phyloP scores from a whole-genome alignment of 2,329 filamentous ascomycete genomes.

The Xylariaceae sp. region DNA sequence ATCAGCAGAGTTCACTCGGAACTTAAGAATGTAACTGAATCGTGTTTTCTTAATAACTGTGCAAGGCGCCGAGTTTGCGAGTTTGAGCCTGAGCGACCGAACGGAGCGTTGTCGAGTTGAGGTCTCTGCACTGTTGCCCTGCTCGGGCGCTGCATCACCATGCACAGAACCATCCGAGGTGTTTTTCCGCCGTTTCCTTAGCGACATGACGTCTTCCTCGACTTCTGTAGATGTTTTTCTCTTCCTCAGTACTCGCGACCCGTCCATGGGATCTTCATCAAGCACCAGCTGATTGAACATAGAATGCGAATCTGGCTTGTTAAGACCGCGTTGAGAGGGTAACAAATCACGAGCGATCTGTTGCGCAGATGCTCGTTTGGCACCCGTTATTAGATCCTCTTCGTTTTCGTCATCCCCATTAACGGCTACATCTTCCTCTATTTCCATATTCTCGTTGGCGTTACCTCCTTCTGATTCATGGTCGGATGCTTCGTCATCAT shows the following conservation, averaged over 20 bases:
- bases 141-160: conserved; percentile 32
- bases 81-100: conserved; percentile 56
- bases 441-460: conserved; percentile 23
- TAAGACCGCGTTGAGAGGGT: conserved; percentile 59
- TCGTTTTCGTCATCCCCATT: conserved; percentile 22
- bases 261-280: conserved; percentile 68
- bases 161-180: conserved; percentile 39
- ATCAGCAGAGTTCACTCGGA: conserved; percentile 52
- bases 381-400: conserved; percentile 34
- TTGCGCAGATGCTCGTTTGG: conserved; percentile 54
- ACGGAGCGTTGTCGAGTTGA: conserved; percentile 40
- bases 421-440: conserved; percentile 28
- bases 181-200: conserved; percentile 51
- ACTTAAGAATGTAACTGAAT: conserved; percentile 49
- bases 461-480: conserved; percentile 28
- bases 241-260: conserved; percentile 73
- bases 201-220: conserved; percentile 48
- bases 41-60: conserved; percentile 39
- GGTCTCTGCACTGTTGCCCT: conserved; percentile 33
- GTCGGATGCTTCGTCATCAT: conserved; percentile 29
- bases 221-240: conserved; percentile 69
- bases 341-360: conserved; percentile 67
- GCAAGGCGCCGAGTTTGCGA: conserved; percentile 36
- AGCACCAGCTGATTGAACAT: conserved; percentile 69
- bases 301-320: conserved; percentile 67